Base-by-base conservation (phyloP, 257 asterid genomes). In the Orobanche coerulescens region DNA sequence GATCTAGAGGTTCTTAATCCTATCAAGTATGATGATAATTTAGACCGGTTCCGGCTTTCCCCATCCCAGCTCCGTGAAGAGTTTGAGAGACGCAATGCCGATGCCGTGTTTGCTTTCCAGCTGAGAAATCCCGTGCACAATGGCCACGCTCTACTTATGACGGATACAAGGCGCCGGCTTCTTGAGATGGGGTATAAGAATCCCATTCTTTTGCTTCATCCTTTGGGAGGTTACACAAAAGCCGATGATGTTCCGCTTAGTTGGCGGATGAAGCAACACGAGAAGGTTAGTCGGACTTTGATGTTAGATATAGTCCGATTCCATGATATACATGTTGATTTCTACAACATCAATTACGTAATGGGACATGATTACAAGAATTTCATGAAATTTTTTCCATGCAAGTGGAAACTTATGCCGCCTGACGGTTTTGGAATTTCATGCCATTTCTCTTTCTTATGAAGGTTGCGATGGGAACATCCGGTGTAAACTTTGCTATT, bases 261-360 rank as follows among this genome's bases (percentile, higher is more conserved):
- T 56, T 87, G 95, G 95, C 83, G 97, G 46, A 90, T 91, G 94
- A 87, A 79, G 82, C 97, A 91, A 50, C 97, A 91, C n/a, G 95
- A 87, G 79, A 91, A 85, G 96, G 97, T 86, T 60, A n/a, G 72
- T 56, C 13, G 53, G 4, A 6, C 24, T 59, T 11, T 50, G 5
- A 11, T 10, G 24, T 19, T 55, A 51, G 37, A 23, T 1, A 13
- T 13, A 3, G 8, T 42, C 4, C 13, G 42, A 7, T n/a, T n/a
- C n/a, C n/a, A n/a, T n/a, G n/a, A n/a, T n/a, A n/a, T n/a, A n/a
- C n/a, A n/a, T 44, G 6, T 14, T 14, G 4, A 3, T 44, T 7
- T 7, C 14, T 44, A 14, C 1, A 3, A 12, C 8, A 9, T 30
- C 7, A 30, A 30, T 2, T 30, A 30, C 4, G 36, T 30, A 30